These are phyloP conservation scores for Iodosphaeria phyllophila DNA, from an alignment of 2,329 filamentous ascomycete species.

Conservation along the genomic window DNA sequence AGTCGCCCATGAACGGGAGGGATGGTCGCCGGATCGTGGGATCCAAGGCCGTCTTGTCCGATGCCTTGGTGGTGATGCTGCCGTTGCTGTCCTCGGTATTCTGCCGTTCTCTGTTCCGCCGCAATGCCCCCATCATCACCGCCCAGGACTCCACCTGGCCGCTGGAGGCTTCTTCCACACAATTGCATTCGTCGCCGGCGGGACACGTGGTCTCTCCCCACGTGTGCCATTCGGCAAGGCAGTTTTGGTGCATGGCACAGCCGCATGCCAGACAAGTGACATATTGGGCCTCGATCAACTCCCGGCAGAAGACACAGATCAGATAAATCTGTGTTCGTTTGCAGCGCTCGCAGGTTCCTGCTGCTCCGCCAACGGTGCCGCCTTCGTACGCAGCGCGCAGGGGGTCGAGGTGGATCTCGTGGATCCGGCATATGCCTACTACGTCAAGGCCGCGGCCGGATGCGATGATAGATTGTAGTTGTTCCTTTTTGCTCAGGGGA, in stretches of 20 bases:
- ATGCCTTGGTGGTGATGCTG: too few species aligned
- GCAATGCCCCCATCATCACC: conserved; percentile 26
- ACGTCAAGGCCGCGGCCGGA: conserved; percentile 41
- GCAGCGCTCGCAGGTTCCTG: conserved; percentile 26
- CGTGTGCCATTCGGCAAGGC: conserved; percentile 38
- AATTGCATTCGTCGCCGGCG: conserved; percentile 46
- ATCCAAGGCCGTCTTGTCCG: conserved; percentile 19
- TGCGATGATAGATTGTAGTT: conserved; percentile 27
- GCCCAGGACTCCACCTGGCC: conserved; percentile 44
- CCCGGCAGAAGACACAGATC: conserved; percentile 41
- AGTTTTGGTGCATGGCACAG: conserved; percentile 40
- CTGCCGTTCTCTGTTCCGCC: conserved; percentile 17
- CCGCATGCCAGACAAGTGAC: conserved; percentile 43
- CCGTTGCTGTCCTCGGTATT: conserved; percentile 5
- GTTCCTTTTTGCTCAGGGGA: conserved; percentile 35
- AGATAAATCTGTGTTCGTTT: conserved; percentile 36
- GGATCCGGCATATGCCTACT: conserved; percentile 41
- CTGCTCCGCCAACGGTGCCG: conserved; percentile 19
- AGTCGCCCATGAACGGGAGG: too few species aligned
- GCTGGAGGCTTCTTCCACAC: conserved; percentile 33
- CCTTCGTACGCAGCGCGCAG: conserved; percentile 30
- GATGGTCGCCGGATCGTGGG: conserved; percentile 12
- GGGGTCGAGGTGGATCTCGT: conserved; percentile 43
- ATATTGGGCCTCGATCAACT: conserved; percentile 40
- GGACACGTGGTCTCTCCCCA: conserved; percentile 38